Conservation (phyloP, 768 basidiomycete genomes). For the Lactifluus subvellereus region DNA sequence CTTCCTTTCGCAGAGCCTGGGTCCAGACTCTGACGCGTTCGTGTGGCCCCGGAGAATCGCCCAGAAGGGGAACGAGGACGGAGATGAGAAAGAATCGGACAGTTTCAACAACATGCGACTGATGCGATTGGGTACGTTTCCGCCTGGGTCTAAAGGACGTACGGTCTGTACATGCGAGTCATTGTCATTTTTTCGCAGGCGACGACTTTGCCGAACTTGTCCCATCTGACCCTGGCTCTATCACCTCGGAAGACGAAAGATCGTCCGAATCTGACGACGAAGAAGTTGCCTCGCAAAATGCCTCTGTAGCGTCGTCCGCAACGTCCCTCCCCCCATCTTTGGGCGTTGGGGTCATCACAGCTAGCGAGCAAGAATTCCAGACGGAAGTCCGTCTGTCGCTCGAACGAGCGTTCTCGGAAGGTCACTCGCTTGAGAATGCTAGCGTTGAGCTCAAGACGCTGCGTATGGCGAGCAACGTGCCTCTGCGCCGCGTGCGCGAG, state of each 20-base stretch:
- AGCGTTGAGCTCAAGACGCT: constrained; percentile 93
- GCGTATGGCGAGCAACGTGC: constrained; percentile 94
- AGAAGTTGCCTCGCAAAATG: constrained; percentile 32
- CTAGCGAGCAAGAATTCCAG: constrained; percentile 53
- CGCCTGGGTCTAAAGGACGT: neutral
- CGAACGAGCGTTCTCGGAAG: constrained; percentile 87
- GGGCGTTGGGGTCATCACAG: constrained; percentile 36
- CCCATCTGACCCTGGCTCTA: constrained; percentile 53
- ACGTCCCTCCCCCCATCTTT: constrained; percentile 41
- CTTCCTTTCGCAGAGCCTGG: constrained; percentile 44
- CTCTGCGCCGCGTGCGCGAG: constrained; percentile 77
- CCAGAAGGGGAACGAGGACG: constrained; percentile 51
- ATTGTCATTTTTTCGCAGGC: constrained; percentile 34
- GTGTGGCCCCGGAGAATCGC: constrained; percentile 65
- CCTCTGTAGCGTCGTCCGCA: constrained; percentile 45
- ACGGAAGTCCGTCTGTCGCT: constrained; percentile 78
- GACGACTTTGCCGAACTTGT: constrained; percentile 60
- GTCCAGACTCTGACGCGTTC: constrained; percentile 68
- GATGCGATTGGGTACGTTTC: constrained; percentile 60
- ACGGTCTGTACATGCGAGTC: neutral
- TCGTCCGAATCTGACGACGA: constrained; percentile 35
- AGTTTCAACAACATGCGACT: constrained; percentile 60
- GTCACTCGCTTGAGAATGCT: constrained; percentile 88
- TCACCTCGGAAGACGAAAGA: constrained; percentile 44
- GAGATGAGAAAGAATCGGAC: constrained; percentile 57